phyloP scores from a whole-genome alignment of 768 basidiomycete species.

The Lactarius vividus region DNA sequence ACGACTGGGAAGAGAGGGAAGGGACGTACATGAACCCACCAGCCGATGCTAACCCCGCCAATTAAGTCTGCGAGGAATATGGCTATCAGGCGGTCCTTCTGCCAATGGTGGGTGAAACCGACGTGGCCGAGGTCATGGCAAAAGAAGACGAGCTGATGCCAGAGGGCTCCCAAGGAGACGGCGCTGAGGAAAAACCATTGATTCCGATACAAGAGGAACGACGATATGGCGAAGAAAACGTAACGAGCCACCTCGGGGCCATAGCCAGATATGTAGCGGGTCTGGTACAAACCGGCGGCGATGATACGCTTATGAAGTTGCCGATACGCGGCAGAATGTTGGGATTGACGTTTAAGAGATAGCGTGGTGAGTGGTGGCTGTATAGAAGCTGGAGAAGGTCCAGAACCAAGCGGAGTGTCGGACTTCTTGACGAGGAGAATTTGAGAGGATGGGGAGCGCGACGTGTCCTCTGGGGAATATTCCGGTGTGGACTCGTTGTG shows the following conservation, averaged over 20 bases:
- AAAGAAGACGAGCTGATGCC: slow-evolving; percentile 93
- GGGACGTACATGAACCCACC: slow-evolving; percentile 94
- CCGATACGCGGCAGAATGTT: slow-evolving; percentile 77
- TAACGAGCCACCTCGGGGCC: slow-evolving; percentile 88
- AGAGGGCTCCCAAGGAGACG: slow-evolving; percentile 78
- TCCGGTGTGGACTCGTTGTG: slow-evolving; percentile 17
- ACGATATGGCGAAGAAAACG: slow-evolving; percentile 53
- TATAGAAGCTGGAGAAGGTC: slow-evolving; percentile 45
- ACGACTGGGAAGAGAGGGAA: slow-evolving; percentile 6
- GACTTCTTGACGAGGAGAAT: slow-evolving; percentile 59
- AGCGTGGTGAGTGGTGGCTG: slow-evolving; percentile 53
- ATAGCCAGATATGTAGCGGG: slow-evolving; percentile 82
- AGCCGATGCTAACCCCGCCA: slow-evolving; percentile 92
- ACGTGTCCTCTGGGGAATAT: slow-evolving; percentile 32
- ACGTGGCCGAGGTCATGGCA: slow-evolving; percentile 96
- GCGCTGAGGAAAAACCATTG: slow-evolving; percentile 74
- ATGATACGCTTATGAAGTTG: slow-evolving; percentile 70
- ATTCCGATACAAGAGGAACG: slow-evolving; percentile 58
- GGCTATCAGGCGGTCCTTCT: slow-evolving; percentile 71
- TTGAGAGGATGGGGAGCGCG: slow-evolving; percentile 40
- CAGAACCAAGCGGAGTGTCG: slow-evolving; percentile 32
- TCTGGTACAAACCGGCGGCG: slow-evolving; percentile 81
- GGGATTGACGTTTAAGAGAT: slow-evolving; percentile 55
- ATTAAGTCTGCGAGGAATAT: slow-evolving; percentile 81
- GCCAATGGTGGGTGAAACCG: slow-evolving; percentile 88